These are phyloP conservation scores for Carpinus viminea DNA, from an alignment of 306 rosid genomes.

Conservation along the genomic window DNA sequence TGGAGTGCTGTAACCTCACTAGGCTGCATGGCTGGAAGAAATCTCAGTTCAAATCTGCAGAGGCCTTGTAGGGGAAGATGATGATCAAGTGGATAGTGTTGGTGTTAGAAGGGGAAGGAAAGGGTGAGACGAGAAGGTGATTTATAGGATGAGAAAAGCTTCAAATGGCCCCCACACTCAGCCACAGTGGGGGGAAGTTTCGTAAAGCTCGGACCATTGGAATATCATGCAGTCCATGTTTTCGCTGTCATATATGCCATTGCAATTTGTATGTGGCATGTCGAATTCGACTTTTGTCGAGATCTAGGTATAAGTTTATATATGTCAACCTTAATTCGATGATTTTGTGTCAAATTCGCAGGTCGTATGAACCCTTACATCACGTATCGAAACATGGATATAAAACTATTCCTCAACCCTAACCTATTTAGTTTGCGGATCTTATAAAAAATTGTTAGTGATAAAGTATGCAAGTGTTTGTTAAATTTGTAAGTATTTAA, in stretches of 20 bases:
- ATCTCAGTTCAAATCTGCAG: slow-evolving; percentile 13
- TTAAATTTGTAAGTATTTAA: too few relatives aligned
- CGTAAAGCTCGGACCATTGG: slow-evolving; percentile 33
- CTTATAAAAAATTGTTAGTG: too few relatives aligned
- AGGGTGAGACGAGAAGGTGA: slow-evolving; percentile 41
- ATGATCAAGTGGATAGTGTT: slow-evolving; percentile 24
- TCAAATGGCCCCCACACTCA: slow-evolving; percentile 33
- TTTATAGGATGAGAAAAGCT: slow-evolving; percentile 63
- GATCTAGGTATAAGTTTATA: too few relatives aligned
- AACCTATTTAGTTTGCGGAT: too few relatives aligned
- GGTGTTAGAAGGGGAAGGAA: slow-evolving; percentile 38
- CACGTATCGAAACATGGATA: too few relatives aligned
- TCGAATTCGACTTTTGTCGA: too few relatives aligned
- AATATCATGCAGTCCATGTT: slow-evolving; percentile 39
- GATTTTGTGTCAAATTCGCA: too few relatives aligned
- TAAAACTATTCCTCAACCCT: too few relatives aligned
- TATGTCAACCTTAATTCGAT: too few relatives aligned
- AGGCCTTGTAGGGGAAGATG: slow-evolving; percentile 32
- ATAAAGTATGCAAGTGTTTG: too few relatives aligned
- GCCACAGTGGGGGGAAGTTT: slow-evolving; percentile 31
- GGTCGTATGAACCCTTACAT: too few relatives aligned
- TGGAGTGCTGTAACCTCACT: slow-evolving; percentile 51
- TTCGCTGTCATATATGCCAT: not conserved
- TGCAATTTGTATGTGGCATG: too few relatives aligned
- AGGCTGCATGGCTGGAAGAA: slow-evolving; percentile 57